These are phyloP conservation scores for Irpex sp. DNA, from an alignment of 1,284 basidiomycete species.

Conservation along the genomic window DNA sequence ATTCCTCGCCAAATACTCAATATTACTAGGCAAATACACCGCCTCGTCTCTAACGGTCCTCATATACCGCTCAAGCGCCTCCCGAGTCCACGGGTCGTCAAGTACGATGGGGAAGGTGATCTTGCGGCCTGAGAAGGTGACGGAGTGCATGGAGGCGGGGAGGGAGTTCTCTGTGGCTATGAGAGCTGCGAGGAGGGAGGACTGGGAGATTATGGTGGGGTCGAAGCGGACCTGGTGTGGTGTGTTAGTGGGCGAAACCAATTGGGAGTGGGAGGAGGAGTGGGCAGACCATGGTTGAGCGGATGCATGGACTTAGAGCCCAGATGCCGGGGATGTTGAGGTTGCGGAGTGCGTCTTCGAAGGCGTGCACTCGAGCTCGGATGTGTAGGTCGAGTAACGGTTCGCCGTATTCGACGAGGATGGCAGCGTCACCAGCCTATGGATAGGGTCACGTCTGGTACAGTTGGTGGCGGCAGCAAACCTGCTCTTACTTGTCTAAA, in stretches of 20 bases:
- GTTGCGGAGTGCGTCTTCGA: conserved; percentile 40
- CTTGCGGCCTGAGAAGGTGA: conserved; percentile 47
- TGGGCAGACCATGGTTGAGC: conserved; percentile 49
- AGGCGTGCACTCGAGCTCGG: conserved; percentile 53
- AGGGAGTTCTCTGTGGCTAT: conserved; percentile 34
- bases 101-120: conserved; percentile 62
- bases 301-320: conserved; percentile 51
- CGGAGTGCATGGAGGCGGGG: conserved; percentile 35
- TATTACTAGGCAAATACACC: conserved; percentile 66
- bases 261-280: not conserved
- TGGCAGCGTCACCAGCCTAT: conserved; percentile 53
- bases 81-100: conserved; percentile 55
- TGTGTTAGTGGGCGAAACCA: not conserved
- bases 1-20: conserved; percentile 62
- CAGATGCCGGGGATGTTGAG: conserved; percentile 34
- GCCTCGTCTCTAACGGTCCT: conserved; percentile 50
- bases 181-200: conserved; percentile 37
- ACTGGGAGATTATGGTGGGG: conserved; percentile 36
- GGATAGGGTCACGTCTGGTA: not conserved
- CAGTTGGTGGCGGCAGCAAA: not conserved
- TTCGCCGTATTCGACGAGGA: conserved; percentile 57
- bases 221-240: conserved; percentile 46
- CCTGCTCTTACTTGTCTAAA: conserved; percentile 39
- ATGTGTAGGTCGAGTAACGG: conserved; percentile 47
- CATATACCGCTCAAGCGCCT: conserved; percentile 58